These are phyloP conservation scores for Trametes villosa DNA, from an alignment of 768 basidiomycete genomes.

Conservation along the genomic window DNA sequence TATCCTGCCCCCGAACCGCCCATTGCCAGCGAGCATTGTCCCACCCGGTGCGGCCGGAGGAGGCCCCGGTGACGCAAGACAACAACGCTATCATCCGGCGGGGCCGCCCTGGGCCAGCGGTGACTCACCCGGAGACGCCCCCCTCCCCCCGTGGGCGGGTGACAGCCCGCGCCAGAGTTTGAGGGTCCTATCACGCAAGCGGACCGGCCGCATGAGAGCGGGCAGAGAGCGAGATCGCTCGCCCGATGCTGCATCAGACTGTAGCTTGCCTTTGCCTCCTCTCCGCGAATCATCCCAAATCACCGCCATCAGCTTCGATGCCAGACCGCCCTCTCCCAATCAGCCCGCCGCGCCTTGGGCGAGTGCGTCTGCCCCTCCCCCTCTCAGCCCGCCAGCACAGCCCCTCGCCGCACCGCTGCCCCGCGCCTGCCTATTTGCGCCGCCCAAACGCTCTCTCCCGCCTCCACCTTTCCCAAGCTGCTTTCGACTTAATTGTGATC, in stretches of 20 bases:
- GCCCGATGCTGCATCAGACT: conserved; percentile 10
- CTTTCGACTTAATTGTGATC: conserved; percentile 25
- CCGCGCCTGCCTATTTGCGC: conserved; percentile 15
- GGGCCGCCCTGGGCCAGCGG: conserved; percentile 12
- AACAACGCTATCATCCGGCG: conserved; percentile 8
- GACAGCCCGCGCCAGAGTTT: conserved; percentile 23
- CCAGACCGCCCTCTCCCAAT: conserved; percentile 12
- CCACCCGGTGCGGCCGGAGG: not conserved
- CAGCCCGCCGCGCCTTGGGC: conserved; percentile 10
- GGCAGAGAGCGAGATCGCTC: conserved; percentile 5
- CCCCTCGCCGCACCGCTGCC: conserved; percentile 10
- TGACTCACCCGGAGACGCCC: conserved; percentile 17
- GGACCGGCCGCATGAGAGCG: conserved; percentile 20
- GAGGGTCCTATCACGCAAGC: conserved; percentile 14
- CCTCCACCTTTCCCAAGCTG: conserved; percentile 8
- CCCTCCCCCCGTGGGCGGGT: not conserved
- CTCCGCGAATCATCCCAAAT: conserved; percentile 20
- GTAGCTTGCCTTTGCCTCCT: conserved; percentile 11
- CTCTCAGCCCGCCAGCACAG: conserved; percentile 22
- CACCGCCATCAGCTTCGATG: conserved; percentile 23
- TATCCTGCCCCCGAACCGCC: not conserved
- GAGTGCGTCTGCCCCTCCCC: not conserved
- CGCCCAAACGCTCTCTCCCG: conserved; percentile 1
- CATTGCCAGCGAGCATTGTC: not conserved
- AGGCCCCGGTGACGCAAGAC: conserved; percentile 7